phyloP scores from a whole-genome alignment of 495 filamentous ascomycete genomes.

The Parachaetomium inaequale region DNA sequence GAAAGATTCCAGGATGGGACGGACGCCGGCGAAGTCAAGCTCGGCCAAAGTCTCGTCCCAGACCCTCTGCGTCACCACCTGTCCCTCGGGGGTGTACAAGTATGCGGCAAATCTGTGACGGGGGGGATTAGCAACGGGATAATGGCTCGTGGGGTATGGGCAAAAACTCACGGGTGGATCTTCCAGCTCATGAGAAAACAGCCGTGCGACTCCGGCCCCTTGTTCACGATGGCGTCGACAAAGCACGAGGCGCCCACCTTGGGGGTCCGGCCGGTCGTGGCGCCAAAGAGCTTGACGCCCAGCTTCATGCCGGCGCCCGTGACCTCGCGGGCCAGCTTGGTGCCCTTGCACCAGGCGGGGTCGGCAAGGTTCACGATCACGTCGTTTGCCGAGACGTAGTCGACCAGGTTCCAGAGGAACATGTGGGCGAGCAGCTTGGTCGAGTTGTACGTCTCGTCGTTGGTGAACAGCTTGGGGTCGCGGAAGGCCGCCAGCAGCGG shows the following conservation, averaged over 20 bases:
- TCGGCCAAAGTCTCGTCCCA: slow-evolving; percentile 45
- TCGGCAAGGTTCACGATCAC: slow-evolving; percentile 43
- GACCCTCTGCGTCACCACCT: slow-evolving; percentile 16
- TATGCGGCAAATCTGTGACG: too few species aligned
- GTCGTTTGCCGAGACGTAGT: slow-evolving; percentile 26
- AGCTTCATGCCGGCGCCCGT: neutral
- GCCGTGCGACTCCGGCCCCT: slow-evolving; percentile 43
- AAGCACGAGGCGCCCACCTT: slow-evolving; percentile 36
- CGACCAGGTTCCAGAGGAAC: slow-evolving; percentile 39
- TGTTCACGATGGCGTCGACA: slow-evolving; percentile 34
- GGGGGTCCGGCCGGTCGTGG: slow-evolving; percentile 31
- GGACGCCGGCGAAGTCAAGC: slow-evolving; percentile 34
- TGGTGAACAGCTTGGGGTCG: slow-evolving; percentile 26
- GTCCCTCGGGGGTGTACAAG: neutral
- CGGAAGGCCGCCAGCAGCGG: slow-evolving; percentile 40
- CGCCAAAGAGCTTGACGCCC: slow-evolving; percentile 17
- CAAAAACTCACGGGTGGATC: slow-evolving; percentile 27
- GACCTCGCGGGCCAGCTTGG: neutral
- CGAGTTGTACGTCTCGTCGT: slow-evolving; percentile 34
- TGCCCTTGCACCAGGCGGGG: slow-evolving; percentile 29
- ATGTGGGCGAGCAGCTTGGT: slow-evolving; percentile 44
- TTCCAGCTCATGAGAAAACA: slow-evolving; percentile 37
- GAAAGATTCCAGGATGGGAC: neutral
- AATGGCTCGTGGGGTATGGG: slow-evolving; percentile 19
- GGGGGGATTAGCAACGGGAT: too few species aligned